Evolutionary conservation across 2,329 filamentous ascomycete species (phyloP).

Genomic region (Teratosphaeria epicoccoides): DNA sequence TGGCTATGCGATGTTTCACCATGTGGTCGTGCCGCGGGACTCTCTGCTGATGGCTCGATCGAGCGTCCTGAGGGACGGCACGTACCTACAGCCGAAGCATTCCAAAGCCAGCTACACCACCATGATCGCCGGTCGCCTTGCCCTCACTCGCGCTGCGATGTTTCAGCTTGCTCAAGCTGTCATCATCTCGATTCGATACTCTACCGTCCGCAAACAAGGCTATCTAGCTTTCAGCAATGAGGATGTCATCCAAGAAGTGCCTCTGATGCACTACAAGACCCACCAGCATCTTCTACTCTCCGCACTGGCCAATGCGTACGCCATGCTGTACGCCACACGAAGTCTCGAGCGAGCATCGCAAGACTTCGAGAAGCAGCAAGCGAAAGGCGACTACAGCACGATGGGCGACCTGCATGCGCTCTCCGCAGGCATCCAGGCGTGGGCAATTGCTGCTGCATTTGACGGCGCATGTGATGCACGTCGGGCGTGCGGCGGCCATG

Average conservation of each 20-base stretch:
- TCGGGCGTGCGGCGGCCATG: slow-evolving; percentile 6
- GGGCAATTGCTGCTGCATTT: slow-evolving; percentile 3
- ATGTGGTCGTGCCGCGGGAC: slow-evolving; percentile 5
- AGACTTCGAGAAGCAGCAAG: slow-evolving; percentile 1
- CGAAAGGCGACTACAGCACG: slow-evolving; percentile 5
- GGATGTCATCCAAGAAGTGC: slow-evolving; percentile 1
- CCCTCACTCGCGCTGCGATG: slow-evolving; percentile 5
- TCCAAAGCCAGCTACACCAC: slow-evolving; percentile 5
- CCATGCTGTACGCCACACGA: slow-evolving; percentile 4
- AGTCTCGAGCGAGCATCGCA: slow-evolving; percentile 5
- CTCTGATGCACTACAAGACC: slow-evolving; percentile 6
- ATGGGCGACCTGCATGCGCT: slow-evolving; percentile 7
- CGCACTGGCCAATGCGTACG: slow-evolving; percentile 5
- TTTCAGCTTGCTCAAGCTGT: slow-evolving; percentile 7
- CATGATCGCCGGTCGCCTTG: slow-evolving; percentile 4
- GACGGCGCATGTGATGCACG: slow-evolving; percentile 2
- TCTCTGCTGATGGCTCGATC: slow-evolving; percentile 5
- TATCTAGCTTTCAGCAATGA: slow-evolving; percentile 2
- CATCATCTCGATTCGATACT: slow-evolving; percentile 4
- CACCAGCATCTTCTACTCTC: slow-evolving; percentile 3
- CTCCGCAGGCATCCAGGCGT: slow-evolving; percentile 6
- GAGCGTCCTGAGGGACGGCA: slow-evolving; percentile 5
- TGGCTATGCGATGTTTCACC: slow-evolving; percentile 5
- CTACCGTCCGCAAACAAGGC: slow-evolving; percentile 5
- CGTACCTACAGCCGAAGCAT: slow-evolving; percentile 6